phyloP scores from a whole-genome alignment of 2,329 filamentous ascomycete genomes.

The Paecilomyces niveus region DNA sequence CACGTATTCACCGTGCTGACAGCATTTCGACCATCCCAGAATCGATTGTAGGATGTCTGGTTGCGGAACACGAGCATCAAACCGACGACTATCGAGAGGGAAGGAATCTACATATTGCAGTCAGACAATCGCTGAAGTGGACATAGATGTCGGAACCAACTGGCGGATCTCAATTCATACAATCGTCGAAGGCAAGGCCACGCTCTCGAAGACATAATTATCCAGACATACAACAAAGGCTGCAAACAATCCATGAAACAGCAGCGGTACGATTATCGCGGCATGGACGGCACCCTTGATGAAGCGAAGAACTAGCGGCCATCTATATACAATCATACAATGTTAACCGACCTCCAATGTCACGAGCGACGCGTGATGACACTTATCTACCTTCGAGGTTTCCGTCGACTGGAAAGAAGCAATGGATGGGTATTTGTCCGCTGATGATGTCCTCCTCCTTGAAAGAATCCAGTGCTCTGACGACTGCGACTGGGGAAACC shows the following conservation, averaged over 20 bases:
- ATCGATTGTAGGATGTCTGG: slow-evolving; percentile 56
- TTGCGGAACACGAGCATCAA: slow-evolving; percentile 63
- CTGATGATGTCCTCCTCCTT: slow-evolving; percentile 2
- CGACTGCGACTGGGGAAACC: neutral
- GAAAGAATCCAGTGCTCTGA: neutral
- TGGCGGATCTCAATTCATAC: slow-evolving; percentile 25
- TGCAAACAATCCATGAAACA: slow-evolving; percentile 52
- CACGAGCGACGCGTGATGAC: neutral
- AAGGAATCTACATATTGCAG: slow-evolving; percentile 42
- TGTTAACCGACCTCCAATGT: neutral
- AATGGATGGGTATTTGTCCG: slow-evolving; percentile 11
- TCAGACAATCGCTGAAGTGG: neutral
- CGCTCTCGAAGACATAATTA: slow-evolving; percentile 41
- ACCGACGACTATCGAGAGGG: slow-evolving; percentile 58
- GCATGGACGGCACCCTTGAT: slow-evolving; percentile 57
- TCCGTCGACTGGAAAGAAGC: slow-evolving; percentile 13
- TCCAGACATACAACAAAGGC: slow-evolving; percentile 54
- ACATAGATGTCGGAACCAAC: neutral
- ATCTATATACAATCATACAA: slow-evolving; percentile 31
- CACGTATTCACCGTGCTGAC: slow-evolving; percentile 52
- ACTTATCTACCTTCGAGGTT: slow-evolving; percentile 2
- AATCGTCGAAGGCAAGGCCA: slow-evolving; percentile 53
- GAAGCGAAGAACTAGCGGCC: slow-evolving; percentile 58
- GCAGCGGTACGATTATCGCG: slow-evolving; percentile 50
- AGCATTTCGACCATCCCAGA: slow-evolving; percentile 55